Base-by-base conservation (phyloP, 2,329 filamentous ascomycete genomes). In the Laburnicola sp. region DNA sequence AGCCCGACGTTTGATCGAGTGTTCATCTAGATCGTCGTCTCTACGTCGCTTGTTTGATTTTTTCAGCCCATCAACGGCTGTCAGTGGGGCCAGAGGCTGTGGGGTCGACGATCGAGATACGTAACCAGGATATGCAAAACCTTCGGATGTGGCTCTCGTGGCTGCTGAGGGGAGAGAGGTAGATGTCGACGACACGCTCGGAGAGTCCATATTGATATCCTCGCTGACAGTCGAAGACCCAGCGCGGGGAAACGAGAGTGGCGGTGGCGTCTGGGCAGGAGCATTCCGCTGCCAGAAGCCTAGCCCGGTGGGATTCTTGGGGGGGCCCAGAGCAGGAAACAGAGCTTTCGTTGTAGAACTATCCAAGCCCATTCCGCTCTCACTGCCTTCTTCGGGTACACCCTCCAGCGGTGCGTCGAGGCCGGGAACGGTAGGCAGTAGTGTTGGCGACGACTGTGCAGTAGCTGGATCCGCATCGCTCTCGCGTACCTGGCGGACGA, bases 401-500 rank as follows among this genome's bases (percentile, higher is more conserved):
- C 88, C 86, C 58, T 91, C 87, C 11, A 89, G 74, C 1, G 77
- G 76, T 23, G 88, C 86, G 37, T 76, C 73, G 3, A 74, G 58
- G 27, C 84, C 82, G 31, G 80, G 76, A 7, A 80, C 76, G 2
- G 81, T 78, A n/a, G 81, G 83, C 32, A 78, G 71, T 10, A 90
- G 71, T 40, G 76, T 85, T 0, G 89, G 89, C 6, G 88, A 91
- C 0, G 87, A 88, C 31, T 86, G 80, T 1, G 84, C 80, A 2
- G 85, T 86, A 22, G 76, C 77, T 60, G 62, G 75, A 42, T 85
- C 84, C 56, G 86, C 82, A 64, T 97, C 92, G 62, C 87, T 93
- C 71, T 97, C 94, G 36, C 91, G 88, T 26, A 97, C 92, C 73
- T 97, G 94, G 44, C 91, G 89, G 56, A 99, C 91, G 4, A 97